Base-by-base conservation (phyloP, 345 rosid genomes). In the Lumnitzera littorea region DNA sequence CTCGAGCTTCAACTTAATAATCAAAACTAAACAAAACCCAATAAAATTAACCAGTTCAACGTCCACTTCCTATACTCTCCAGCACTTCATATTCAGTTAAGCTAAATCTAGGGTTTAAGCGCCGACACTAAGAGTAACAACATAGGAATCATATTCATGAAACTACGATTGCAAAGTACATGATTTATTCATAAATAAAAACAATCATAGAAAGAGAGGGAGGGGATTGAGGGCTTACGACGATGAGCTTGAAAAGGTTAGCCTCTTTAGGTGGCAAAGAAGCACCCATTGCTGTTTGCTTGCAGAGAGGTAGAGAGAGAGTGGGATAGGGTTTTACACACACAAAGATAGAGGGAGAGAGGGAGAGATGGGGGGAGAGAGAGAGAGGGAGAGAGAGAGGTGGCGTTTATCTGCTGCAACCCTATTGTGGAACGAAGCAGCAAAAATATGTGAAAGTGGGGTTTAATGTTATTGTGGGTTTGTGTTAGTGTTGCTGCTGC, bases 211-310 rank as follows among this genome's bases (percentile, higher is more conserved):
- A 58, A 27, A 58, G 54, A 65, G 43, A 62, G 64, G 41, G 67
- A 71, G 63, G 62, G 64, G 29, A 46, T 55, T 56, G 56, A 60
- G 72, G 70, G 73, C 91, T 67, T 91, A 95, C 99, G 74, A 91
- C 98, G 82, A 95, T 95, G 88, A 86, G 89, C 79, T 95, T 95
- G 89, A 95, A 95, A 79, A 86, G 99, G 76, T 88, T 95, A 66
- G 99, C 99, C 81, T 95, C 99, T 77, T 95, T 95, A 57, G 92
- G 82, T 77, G 99, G 99, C 82, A 95, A 82, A 48, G 99, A 84
- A 67, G 96, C 89, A 52, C 98, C 99, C 99, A 91, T 91, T 81
- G 74, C 48, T 64, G 11, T 50, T 0, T 10, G 74, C 25, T 24
- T 60, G 51, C 25, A 48, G 46, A 24, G 55, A 16, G 10, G 6